Percentiles rank a stretch among this genome's conserved stretches.
Conservation (phyloP, 2,329 filamentous ascomycete species). For the Paecilomyces formosus region DNA sequence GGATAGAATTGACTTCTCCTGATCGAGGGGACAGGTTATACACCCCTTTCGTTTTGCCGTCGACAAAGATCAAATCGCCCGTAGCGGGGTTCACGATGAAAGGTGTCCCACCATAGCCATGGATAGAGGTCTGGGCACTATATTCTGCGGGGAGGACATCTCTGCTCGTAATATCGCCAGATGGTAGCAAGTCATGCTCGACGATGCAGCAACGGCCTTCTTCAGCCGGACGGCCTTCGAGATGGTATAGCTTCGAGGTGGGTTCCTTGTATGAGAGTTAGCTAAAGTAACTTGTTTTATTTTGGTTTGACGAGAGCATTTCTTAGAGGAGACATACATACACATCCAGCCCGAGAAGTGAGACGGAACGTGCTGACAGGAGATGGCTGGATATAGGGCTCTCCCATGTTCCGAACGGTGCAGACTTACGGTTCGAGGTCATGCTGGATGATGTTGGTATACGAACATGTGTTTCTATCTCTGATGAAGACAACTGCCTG, state of each 20-base stretch:
- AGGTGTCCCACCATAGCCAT: conserved; percentile 48
- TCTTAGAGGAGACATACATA: background rate
- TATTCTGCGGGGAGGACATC: conserved; percentile 40
- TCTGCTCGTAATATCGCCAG: conserved; percentile 16
- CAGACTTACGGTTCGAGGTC: background rate
- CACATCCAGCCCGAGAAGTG: background rate
- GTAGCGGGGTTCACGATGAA: conserved; percentile 29
- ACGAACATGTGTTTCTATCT: background rate
- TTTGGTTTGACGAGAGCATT: no score
- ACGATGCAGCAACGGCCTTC: conserved; percentile 41
- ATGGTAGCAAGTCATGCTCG: conserved; percentile 24
- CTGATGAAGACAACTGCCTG: background rate
- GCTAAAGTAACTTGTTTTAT: background rate
- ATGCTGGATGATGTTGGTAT: background rate
- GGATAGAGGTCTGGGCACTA: conserved; percentile 40
- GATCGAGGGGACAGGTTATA: conserved; percentile 35
- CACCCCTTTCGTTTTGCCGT: conserved; percentile 36
- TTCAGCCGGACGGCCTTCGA: conserved; percentile 28
- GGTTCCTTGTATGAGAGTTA: background rate
- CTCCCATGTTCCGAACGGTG: background rate
- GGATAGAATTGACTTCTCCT: conserved; percentile 24
- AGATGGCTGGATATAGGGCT: background rate
- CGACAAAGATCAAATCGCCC: conserved; percentile 41
- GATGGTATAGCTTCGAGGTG: conserved; percentile 19
- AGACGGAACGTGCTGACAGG: background rate